Base-by-base conservation (phyloP, 2,329 filamentous ascomycete genomes). In the Alternaria ventricosa region DNA sequence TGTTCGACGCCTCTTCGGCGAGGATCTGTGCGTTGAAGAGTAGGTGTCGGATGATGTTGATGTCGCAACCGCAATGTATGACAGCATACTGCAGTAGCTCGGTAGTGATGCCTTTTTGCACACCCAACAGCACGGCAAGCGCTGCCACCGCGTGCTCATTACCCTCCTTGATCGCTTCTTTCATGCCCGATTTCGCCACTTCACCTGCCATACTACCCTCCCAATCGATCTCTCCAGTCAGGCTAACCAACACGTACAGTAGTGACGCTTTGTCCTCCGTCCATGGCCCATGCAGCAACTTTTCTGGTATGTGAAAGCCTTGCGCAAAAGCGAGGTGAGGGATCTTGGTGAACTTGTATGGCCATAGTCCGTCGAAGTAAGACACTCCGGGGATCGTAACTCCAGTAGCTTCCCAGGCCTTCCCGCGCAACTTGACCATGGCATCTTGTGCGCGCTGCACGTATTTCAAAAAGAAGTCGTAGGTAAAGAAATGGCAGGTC, bases 281-380 rank as follows among this genome's bases (percentile, higher is more conserved):
- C 74, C 75, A 80, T 1, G 77, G 76, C 2, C 77, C 77, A 61
- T 75, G 76, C n/a, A 80, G 64, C 28, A 80, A 58, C 63, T 78
- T 80, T 60, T 79, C 75, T 0, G 78, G 78, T 4, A 80, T 67
- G 15, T 61, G 57, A 43, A 79, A 78, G 0, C 71, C 71, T 13
- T 73, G 69, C 4, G 78, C 74, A 55, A 80, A 76, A 15, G 71
- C 64, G 11, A 79, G 68, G 55, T 76, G 77, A 5, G 67, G 65
- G 20, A 79, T 70, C 44, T 69, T 74, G 9, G 70, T 75, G 43
- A 79, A 78, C 30, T 66, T 71, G 61, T 70, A 75, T 15, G 76
- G 77, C 69, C 68, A 77, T 3, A 79, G 56, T 3, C 72, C 73
- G 7, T 76, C 69, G 25, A 80, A 77, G 11, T 64, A 54, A 5